Conservation (phyloP, 345 rosid genomes). For the Melaleuca alternifolia region DNA sequence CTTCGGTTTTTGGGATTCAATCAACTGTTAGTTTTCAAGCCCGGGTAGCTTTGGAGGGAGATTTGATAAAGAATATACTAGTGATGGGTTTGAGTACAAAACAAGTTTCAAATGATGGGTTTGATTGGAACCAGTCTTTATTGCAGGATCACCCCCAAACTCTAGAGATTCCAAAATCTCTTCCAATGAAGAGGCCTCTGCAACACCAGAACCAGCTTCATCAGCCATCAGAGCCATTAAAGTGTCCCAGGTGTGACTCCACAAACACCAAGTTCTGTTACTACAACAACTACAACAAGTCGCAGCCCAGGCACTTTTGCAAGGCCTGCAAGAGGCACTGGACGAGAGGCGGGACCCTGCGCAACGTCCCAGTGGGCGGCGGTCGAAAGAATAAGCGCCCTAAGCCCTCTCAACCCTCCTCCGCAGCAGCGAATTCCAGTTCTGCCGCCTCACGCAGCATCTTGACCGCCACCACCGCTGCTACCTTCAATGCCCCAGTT, state of each 20-base stretch:
- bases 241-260: conserved; percentile 91
- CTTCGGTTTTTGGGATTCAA: not conserved
- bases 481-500: not conserved
- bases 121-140: conserved; percentile 33
- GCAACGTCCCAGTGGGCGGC: conserved; percentile 86
- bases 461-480: not conserved
- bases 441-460: not conserved
- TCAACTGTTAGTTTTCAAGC: not conserved
- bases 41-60: not conserved
- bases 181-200: conserved; percentile 11
- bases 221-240: conserved; percentile 40
- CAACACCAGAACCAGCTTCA: conserved; percentile 7
- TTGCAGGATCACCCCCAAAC: conserved; percentile 22
- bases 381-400: conserved; percentile 70
- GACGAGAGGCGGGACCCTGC: conserved; percentile 87
- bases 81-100: conserved; percentile 14
- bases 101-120: conserved; percentile 29
- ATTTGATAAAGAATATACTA: not conserved
- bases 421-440: conserved; percentile 1
- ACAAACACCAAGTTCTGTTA: conserved; percentile 88
- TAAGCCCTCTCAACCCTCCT: conserved; percentile 1
- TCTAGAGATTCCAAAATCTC: conserved; percentile 12
- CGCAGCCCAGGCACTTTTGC: conserved; percentile 90
- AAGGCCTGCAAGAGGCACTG: conserved; percentile 91
- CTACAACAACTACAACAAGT: conserved; percentile 79